These are phyloP conservation scores for Melocanna baccifera DNA, from an alignment of 176 grass and related monocot species.

Conservation along the genomic window DNA sequence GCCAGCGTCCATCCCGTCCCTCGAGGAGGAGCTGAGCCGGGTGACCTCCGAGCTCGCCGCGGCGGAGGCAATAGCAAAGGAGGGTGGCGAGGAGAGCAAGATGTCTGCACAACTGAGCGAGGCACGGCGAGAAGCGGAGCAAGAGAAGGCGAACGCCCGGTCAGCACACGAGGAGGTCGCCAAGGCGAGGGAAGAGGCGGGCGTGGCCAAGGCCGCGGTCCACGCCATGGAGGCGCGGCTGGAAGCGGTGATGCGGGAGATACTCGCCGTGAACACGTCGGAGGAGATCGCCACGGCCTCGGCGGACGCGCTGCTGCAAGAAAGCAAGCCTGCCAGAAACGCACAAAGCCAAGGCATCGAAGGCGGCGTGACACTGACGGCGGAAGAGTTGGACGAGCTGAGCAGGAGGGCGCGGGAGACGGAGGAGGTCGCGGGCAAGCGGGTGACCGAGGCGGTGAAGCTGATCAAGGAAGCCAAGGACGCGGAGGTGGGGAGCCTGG, in stretches of 20 bases:
- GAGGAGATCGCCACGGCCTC: slow-evolving; percentile 42
- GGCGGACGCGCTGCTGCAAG: slow-evolving; percentile 31
- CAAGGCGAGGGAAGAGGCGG: slow-evolving; percentile 44
- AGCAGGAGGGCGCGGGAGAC: slow-evolving; percentile 53
- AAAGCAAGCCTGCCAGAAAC: background rate
- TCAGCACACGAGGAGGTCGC: slow-evolving; percentile 44
- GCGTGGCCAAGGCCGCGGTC: slow-evolving; percentile 32
- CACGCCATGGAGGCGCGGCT: slow-evolving; percentile 43
- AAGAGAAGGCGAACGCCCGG: slow-evolving; percentile 39
- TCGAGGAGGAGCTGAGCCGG: slow-evolving; percentile 52
- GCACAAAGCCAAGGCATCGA: background rate
- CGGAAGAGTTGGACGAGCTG: slow-evolving; percentile 60
- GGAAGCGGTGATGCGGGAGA: slow-evolving; percentile 54
- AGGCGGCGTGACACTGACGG: slow-evolving; percentile 28
- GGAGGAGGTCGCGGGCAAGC: slow-evolving; percentile 47
- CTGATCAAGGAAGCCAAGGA: slow-evolving; percentile 59
- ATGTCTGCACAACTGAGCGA: slow-evolving; percentile 19
- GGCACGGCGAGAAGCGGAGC: slow-evolving; percentile 44
- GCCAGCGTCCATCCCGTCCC: slow-evolving; percentile 34
- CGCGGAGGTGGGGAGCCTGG: slow-evolving; percentile 51
- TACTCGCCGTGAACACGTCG: slow-evolving; percentile 45
- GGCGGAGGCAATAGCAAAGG: slow-evolving; percentile 33
- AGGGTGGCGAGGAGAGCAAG: background rate
- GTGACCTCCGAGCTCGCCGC: slow-evolving; percentile 29
- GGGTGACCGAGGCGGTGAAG: slow-evolving; percentile 54